Conservation (phyloP, 2,329 filamentous ascomycete genomes). For the Lizonia empirigonia region DNA sequence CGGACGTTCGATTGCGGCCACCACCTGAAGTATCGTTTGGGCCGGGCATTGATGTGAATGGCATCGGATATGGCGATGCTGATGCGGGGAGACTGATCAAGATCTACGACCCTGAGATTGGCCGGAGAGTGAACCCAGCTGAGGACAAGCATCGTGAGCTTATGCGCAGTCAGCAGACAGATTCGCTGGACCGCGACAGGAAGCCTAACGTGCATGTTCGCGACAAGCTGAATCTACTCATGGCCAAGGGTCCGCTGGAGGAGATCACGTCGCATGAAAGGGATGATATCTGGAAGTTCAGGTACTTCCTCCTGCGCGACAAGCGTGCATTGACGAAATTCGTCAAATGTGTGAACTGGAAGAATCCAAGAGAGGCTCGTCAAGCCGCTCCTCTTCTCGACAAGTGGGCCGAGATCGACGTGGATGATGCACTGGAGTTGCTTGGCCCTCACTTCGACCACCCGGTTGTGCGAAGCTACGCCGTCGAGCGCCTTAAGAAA, state of each 20-base stretch:
- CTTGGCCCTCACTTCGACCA: slow-evolving; percentile 93
- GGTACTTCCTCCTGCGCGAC: slow-evolving; percentile 90
- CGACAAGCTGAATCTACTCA: slow-evolving; percentile 88
- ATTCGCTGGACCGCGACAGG: slow-evolving; percentile 91
- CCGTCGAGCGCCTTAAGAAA: slow-evolving; percentile 88
- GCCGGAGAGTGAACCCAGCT: slow-evolving; percentile 86
- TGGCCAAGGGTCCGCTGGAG: slow-evolving; percentile 92
- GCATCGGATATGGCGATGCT: slow-evolving; percentile 58
- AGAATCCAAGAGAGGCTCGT: slow-evolving; percentile 79
- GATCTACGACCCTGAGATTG: slow-evolving; percentile 93
- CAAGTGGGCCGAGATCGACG: slow-evolving; percentile 95
- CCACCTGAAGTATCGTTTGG: slow-evolving; percentile 89
- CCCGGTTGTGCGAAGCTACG: slow-evolving; percentile 84
- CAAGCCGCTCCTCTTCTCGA: slow-evolving; percentile 88
- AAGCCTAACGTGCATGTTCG: slow-evolving; percentile 96
- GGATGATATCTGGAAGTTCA: slow-evolving; percentile 96
- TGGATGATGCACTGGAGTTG: slow-evolving; percentile 93
- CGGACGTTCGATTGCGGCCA: slow-evolving; percentile 74
- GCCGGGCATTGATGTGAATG: slow-evolving; percentile 79
- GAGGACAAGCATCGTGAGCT: slow-evolving; percentile 93
- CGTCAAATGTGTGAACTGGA: slow-evolving; percentile 97
- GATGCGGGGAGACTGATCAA: slow-evolving; percentile 70
- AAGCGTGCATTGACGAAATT: slow-evolving; percentile 91
- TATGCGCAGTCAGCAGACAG: slow-evolving; percentile 89
- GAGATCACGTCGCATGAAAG: slow-evolving; percentile 88